A percentile compares a stretch with the other conserved stretches of the same genome.
Conservation (phyloP, 768 basidiomycete species). For the Russula sp. region DNA sequence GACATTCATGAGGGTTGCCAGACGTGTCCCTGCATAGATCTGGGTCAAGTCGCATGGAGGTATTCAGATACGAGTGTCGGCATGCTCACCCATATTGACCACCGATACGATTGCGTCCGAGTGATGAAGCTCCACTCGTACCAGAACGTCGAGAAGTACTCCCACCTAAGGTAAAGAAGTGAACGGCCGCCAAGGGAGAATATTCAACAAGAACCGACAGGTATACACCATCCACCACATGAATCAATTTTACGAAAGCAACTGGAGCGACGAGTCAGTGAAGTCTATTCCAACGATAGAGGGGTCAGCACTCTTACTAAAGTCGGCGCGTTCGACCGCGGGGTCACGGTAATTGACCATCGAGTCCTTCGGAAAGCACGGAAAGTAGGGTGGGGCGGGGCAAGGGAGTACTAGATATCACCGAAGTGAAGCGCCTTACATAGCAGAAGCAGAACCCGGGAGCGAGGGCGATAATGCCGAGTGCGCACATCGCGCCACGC, state of each 20-base stretch:
- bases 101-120: slow-evolving; percentile 7
- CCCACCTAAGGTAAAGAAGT: slow-evolving; percentile 10
- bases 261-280: not conserved
- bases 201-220: not conserved
- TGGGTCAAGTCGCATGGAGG: not conserved
- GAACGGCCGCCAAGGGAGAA: not conserved
- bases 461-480: too few species aligned
- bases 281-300: not conserved
- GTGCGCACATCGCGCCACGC: too few species aligned
- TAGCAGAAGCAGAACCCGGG: too few species aligned
- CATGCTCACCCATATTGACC: slow-evolving; percentile 20
- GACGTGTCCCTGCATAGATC: slow-evolving; percentile 6
- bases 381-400: too few species aligned
- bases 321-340: not conserved
- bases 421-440: too few species aligned
- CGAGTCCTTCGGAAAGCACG: not conserved
- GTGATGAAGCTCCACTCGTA: slow-evolving; percentile 19
- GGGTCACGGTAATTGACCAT: not conserved
- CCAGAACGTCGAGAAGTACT: slow-evolving; percentile 14
- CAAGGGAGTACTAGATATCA: too few species aligned
- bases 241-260: not conserved
- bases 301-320: slow-evolving; percentile 1
- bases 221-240: not conserved
- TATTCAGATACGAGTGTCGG: not conserved
- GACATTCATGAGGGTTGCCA: slow-evolving; percentile 4